These are phyloP conservation scores for Fusarium sp. DNA, from an alignment of 2,329 filamentous ascomycete genomes.

Conservation along the genomic window DNA sequence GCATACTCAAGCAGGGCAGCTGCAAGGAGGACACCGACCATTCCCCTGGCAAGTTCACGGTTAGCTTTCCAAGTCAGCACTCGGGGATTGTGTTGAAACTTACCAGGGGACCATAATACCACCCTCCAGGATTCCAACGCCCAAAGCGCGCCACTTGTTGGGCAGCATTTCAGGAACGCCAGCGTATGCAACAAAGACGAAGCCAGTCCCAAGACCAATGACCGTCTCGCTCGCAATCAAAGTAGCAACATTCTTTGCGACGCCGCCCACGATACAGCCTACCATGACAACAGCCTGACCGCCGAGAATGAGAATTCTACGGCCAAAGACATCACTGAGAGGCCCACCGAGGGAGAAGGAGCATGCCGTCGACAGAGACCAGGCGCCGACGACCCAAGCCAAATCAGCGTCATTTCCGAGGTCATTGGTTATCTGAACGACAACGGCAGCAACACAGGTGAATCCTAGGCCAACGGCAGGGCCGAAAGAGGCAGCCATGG, in stretches of 20 bases:
- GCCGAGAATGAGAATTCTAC: conserved; percentile 9
- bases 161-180: conserved; percentile 25
- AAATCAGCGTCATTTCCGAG: conserved; percentile 1
- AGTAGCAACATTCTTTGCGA: not conserved
- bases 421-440: conserved; percentile 15
- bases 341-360: conserved; percentile 26
- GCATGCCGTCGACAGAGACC: conserved; percentile 10
- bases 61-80: not conserved
- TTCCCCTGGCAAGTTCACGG: not conserved
- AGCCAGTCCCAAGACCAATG: conserved; percentile 1
- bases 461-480: conserved; percentile 11
- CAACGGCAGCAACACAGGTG: not conserved
- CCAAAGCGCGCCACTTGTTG: conserved; percentile 22
- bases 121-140: conserved; percentile 16
- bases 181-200: conserved; percentile 21
- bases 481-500: conserved; percentile 20
- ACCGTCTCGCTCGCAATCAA: conserved; percentile 16
- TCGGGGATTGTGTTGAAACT: not conserved
- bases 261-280: conserved; percentile 19
- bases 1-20: conserved; percentile 14
- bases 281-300: conserved; percentile 9
- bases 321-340: conserved; percentile 13
- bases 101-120: conserved; percentile 19
- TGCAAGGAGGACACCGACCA: not conserved
- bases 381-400: conserved; percentile 19